Base-by-base conservation (phyloP, 495 filamentous ascomycete genomes). In the Aspergillus avenaceus region DNA sequence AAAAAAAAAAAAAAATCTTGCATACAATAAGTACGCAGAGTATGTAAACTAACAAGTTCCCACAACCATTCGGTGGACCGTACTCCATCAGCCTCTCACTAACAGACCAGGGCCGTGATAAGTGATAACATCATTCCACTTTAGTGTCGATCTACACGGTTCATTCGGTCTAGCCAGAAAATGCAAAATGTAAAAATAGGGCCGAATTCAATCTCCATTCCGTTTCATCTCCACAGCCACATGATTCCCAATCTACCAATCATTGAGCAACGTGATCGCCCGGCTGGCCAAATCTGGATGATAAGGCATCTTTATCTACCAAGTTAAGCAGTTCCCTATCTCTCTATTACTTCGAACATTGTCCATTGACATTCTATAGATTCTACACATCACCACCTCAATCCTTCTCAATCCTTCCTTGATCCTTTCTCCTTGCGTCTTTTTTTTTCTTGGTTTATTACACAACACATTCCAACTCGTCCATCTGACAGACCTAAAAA, bases 231-330 rank as follows among this genome's bases (percentile, higher is more conserved):
- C 50, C 50, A 54, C 55, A 47, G 22, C 46, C 55, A 41, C 50
- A 50, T 58, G 46, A 50, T 37, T 9, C 42, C 48, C 45, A 50
- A 32, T 53, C 53, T 56, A 49, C 56, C 60, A 63, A 63, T 63
- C 60, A 57, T 55, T 53, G 51, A 8, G 23, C 56, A 63, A 63
- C 60, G 60, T 63, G 60, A 51, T 45, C 55, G 37, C 46, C 48
- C 29, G 52, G 53, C 53, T 56, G 59, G 55, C 52, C 45, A 48
- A 14, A 38, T 38, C 18, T 18, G 34, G 34, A 38, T 48, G 45
- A 48, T 49, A 49, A 49, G 46, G 46, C 46, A 49, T 28, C 46
- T 6, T 19, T 7, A 38, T 38, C 21, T 18, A n/a, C n/a, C n/a
- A n/a, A n/a, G n/a, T n/a, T n/a, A n/a, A n/a, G n/a, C n/a, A n/a